Conservation (phyloP, 345 rosid species). For the Lumnitzera littorea region DNA sequence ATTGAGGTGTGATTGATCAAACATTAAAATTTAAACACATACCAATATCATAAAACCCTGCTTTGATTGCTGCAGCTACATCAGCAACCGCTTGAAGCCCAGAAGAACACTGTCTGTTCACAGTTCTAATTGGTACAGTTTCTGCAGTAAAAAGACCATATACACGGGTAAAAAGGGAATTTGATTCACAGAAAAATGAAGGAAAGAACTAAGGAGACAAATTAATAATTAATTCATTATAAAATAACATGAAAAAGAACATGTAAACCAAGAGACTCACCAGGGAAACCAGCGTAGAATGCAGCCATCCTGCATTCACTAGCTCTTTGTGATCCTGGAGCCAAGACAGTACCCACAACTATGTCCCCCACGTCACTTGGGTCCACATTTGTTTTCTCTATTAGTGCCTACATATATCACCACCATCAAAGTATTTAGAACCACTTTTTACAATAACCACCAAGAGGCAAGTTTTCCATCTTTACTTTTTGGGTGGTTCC, state of each 20-base stretch:
- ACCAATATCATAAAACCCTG: constrained; percentile 96
- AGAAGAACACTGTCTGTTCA: constrained; percentile 91
- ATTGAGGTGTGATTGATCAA: not conserved
- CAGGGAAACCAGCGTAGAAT: constrained; percentile 94
- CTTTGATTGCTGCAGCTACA: constrained; percentile 92
- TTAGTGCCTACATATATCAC: constrained; percentile 55
- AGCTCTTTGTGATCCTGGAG: constrained; percentile 85
- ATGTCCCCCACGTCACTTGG: constrained; percentile 96
- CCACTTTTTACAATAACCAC: not conserved
- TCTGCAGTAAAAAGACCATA: constrained; percentile 29
- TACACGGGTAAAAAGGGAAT: not conserved
- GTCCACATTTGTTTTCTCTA: constrained; percentile 65
- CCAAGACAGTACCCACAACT: constrained; percentile 91
- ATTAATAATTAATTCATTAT: no score
- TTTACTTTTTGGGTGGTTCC: no score
- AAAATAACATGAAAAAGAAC: not conserved
- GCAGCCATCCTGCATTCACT: constrained; percentile 98
- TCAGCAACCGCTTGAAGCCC: constrained; percentile 99
- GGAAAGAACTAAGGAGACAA: not conserved
- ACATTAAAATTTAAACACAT: constrained; percentile 1
- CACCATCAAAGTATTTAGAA: not conserved
- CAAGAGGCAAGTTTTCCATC: not conserved
- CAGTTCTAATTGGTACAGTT: constrained; percentile 82
- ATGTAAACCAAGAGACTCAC: constrained; percentile 18
- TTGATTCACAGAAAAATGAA: not conserved